Evolutionary conservation across 768 basidiomycete genomes (phyloP).

Genomic region (Russula compacta): DNA sequence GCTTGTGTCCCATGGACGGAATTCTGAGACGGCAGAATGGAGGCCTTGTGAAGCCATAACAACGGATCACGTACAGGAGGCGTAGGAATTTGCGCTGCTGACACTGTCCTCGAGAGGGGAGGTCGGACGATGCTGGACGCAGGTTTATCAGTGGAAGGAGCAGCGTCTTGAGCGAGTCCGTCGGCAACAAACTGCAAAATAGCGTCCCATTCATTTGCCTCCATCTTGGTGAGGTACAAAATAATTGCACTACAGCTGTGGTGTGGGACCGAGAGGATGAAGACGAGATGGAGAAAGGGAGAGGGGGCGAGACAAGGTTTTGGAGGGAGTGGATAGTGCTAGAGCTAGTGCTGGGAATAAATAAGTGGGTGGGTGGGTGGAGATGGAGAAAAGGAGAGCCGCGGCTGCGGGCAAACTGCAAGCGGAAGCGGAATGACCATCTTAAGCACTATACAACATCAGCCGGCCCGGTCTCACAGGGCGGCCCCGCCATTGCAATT

Average conservation of each 20-base stretch:
- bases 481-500: too few relatives aligned
- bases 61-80: constrained; percentile 43
- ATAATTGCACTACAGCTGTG: background rate
- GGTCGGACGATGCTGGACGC: constrained; percentile 22
- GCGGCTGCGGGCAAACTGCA: background rate
- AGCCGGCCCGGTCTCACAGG: background rate
- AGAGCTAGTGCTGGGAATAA: background rate
- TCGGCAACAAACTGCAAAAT: constrained; percentile 51
- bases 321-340: background rate
- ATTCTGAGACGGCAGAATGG: constrained; percentile 20
- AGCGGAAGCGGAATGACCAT: background rate
- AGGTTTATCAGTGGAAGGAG: constrained; percentile 31
- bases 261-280: background rate
- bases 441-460: background rate
- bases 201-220: constrained; percentile 49
- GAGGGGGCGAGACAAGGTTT: background rate
- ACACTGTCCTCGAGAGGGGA: constrained; percentile 11
- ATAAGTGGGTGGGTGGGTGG: background rate
- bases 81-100: constrained; percentile 35
- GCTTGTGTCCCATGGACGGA: constrained; percentile 30
- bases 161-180: constrained; percentile 28
- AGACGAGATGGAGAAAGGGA: background rate
- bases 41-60: constrained; percentile 8
- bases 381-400: background rate
- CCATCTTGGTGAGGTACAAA: constrained; percentile 26